These are phyloP conservation scores for Lentinula novae-zelandiae DNA, from an alignment of 1,284 basidiomycete species.

Conservation along the genomic window DNA sequence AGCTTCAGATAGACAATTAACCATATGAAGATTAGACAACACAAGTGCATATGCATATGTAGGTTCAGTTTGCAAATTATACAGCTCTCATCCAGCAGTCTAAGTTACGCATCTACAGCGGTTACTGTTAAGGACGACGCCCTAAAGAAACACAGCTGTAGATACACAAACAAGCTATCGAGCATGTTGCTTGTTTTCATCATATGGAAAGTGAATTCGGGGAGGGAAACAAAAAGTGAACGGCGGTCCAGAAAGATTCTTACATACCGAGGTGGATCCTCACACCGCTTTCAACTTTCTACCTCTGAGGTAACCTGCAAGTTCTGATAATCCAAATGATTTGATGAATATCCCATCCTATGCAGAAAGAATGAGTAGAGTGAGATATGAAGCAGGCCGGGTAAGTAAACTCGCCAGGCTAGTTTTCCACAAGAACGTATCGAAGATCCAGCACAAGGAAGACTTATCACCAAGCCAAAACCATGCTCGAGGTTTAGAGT, in stretches of 20 bases:
- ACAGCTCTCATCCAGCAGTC: slow-evolving; percentile 3
- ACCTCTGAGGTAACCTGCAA: slow-evolving; percentile 13
- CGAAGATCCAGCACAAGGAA: slow-evolving; percentile 24
- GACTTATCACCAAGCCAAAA: slow-evolving; percentile 24
- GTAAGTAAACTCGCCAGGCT: slow-evolving; percentile 16
- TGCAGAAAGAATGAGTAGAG: background rate
- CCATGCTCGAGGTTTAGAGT: slow-evolving; percentile 18
- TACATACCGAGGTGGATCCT: background rate
- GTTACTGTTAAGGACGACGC: background rate
- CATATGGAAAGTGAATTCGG: background rate
- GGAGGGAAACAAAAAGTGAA: background rate
- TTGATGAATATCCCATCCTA: slow-evolving; percentile 19
- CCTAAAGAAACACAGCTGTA: background rate
- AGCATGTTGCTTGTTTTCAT: slow-evolving; percentile 5
- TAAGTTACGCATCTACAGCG: background rate
- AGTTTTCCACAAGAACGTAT: slow-evolving; percentile 23
- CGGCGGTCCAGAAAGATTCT: no score
- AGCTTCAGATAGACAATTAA: background rate
- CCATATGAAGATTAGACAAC: background rate
- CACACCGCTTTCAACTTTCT: slow-evolving; percentile 9
- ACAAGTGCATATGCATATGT: background rate
- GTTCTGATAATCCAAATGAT: slow-evolving; percentile 16
- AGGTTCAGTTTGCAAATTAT: slow-evolving; percentile 7
- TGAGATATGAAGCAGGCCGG: background rate
- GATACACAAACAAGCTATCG: background rate